Evolutionary conservation across 2,329 filamentous ascomycete genomes (phyloP).

Genomic region (Torrubiella hemipterigena): DNA sequence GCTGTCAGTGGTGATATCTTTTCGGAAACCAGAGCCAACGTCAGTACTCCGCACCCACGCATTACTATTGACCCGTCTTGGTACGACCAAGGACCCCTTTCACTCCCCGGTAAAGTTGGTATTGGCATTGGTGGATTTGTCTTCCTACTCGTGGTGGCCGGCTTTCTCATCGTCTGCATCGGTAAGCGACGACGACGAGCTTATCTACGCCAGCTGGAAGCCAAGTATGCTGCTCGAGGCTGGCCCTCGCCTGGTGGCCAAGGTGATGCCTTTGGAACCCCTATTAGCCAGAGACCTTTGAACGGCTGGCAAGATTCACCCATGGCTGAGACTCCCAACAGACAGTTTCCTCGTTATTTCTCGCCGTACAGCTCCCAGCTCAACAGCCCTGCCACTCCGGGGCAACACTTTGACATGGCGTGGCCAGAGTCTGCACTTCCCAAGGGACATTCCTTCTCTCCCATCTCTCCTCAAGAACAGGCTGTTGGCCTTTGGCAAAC

Average conservation of each 20-base stretch:
- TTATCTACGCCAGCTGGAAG: slow-evolving; percentile 35
- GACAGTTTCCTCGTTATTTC: slow-evolving; percentile 34
- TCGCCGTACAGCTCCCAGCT: slow-evolving; percentile 50
- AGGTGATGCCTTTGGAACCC: slow-evolving; percentile 27
- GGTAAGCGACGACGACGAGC: slow-evolving; percentile 43
- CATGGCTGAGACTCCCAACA: slow-evolving; percentile 28
- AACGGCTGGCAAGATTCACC: slow-evolving; percentile 41
- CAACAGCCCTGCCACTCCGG: slow-evolving; percentile 41
- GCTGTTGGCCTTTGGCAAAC: slow-evolving; percentile 7
- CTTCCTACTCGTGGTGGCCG: slow-evolving; percentile 32
- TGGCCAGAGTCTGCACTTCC: slow-evolving; percentile 20
- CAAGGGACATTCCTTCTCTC: slow-evolving; percentile 26
- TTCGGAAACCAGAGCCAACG: slow-evolving; percentile 31
- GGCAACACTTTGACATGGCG: slow-evolving; percentile 19
- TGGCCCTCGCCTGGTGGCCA: slow-evolving; percentile 26
- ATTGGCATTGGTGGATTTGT: slow-evolving; percentile 41
- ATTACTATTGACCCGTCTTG: slow-evolving; percentile 27
- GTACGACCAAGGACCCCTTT: slow-evolving; percentile 31
- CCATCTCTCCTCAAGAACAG: slow-evolving; percentile 25
- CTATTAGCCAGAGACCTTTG: slow-evolving; percentile 40
- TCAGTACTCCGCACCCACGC: slow-evolving; percentile 34
- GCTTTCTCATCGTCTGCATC: slow-evolving; percentile 41
- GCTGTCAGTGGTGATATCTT: slow-evolving; percentile 41
- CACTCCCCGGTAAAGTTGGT: slow-evolving; percentile 43
- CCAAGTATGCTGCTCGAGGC: slow-evolving; percentile 22